Base-by-base conservation (phyloP, 2,329 filamentous ascomycete genomes). In the Diaporthe sp. region DNA sequence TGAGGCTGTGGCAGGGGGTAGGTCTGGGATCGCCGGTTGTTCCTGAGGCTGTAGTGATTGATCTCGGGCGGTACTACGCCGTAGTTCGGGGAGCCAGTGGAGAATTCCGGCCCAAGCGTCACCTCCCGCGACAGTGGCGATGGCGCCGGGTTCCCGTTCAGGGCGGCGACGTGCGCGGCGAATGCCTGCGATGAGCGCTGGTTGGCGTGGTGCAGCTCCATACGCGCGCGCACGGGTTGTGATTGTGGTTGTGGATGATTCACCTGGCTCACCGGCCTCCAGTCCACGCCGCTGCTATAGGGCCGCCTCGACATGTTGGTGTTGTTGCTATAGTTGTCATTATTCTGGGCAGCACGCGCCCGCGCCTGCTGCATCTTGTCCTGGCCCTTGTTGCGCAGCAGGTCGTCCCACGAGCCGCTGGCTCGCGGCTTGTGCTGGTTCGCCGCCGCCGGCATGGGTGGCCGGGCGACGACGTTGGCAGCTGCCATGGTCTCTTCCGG, bases 331-430 rank as follows among this genome's bases (percentile, higher is more conserved):
- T 25, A 3, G 47, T 7, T 50, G 22, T 50, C 47, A 15, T 51
- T 53, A 44, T 70, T 65, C 53, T 74, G 71, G 13, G 74, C 44
- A 15, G 42, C 44, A 30, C 61, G 47, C 63, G 63, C 35, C 66
- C 72, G 37, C 44, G 56, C 53, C 73, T 71, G 27, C 69, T 71
- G 74, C 61, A 63, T 50, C 44, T 71, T 71, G 56, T 71, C 70
- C 56, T 55, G 70, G 25, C 70, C 70, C 56, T 42, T 71, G 51
- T 63, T 71, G 37, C 74, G 74, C 22, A 75, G 63, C n/a, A 75
- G 69, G 47, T 73, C 61, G 44, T 75, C 74, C 74, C 74, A 75
- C 27, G 74, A 75, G 27, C 72, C 74, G 22, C 69, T 68, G 39
- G 61, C 58, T n/a, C 68, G 72, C 12, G 61, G 69, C 12, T 70